Base-by-base conservation (phyloP, 257 asterid genomes). In the Plectranthus barbatus region DNA sequence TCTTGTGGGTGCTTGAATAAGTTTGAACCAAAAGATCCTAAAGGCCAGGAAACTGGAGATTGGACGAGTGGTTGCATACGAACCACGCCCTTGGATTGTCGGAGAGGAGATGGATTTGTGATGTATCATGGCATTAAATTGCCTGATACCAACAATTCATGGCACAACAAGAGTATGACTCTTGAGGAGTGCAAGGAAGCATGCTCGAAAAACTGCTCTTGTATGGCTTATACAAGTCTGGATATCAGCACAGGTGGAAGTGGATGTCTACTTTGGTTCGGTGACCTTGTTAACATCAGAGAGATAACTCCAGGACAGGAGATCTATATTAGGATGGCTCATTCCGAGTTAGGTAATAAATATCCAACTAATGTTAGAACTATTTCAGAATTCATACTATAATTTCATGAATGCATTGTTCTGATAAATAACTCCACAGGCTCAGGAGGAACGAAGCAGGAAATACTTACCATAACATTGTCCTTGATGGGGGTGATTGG, bases 221-320 rank as follows among this genome's bases (percentile, higher is more conserved):
- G 71, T 33, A 66, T 3, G 50, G 74, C 69, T 2, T 69, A 51
- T 42, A 1, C 74, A 10, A 60, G 50, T 20, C 48, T 60, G 0
- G 39, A 52, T 60, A 50, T 60, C 4, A 50, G 23, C 15, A 47
- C 14, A 33, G 52, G 55, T 3, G 17, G 44, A 10, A 36, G 7
- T 11, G 71, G 64, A 17, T 77, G 86, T 48, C 53, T 81, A 70
- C 60, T 57, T 54, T 77, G 84, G 80, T 64, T 51, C 4, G 76
- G 70, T 5, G 81, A 79, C 31, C 76, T 81, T 57, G 17, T 57
- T 29, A 80, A 81, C 69, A 64, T 79, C 12, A 79, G 77, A 57
- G 56, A 53, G 15, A 15, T 56, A 12, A 21, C 57, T 65, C 36
- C 56, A 9, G 79, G 73, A 4, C 73, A 75, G 7, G 66, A 69